Percentiles rank a stretch among this genome's conserved stretches.
phyloP scores from a whole-genome alignment of 176 grass and related monocot species.

The Hordeum marinum region DNA sequence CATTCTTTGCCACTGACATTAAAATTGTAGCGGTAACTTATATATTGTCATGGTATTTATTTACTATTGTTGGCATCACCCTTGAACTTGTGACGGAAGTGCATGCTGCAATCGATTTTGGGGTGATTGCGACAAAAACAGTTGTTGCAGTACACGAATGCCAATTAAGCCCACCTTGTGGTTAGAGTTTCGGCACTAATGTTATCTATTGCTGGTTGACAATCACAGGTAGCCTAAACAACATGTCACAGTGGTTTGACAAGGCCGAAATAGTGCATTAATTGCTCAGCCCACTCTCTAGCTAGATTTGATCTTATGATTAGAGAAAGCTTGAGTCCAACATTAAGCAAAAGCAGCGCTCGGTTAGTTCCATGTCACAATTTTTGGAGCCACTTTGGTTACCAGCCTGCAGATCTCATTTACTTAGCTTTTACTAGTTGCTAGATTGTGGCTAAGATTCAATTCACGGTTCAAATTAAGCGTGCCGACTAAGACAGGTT shows the following conservation, averaged over 20 bases:
- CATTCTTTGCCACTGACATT: too few relatives aligned
- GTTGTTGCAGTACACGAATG: too few relatives aligned
- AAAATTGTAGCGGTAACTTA: too few relatives aligned
- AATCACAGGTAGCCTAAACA: too few relatives aligned
- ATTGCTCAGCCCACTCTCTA: slow-evolving; percentile 7
- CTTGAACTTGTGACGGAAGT: too few relatives aligned
- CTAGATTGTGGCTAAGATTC: neutral
- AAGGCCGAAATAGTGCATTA: neutral
- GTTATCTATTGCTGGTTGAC: too few relatives aligned
- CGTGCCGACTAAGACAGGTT: neutral
- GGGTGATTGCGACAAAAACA: too few relatives aligned
- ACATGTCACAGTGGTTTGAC: neutral
- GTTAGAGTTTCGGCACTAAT: too few relatives aligned
- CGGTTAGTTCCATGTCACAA: neutral
- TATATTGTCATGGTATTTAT: too few relatives aligned
- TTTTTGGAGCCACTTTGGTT: neutral
- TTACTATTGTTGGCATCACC: too few relatives aligned
- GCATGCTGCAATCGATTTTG: too few relatives aligned
- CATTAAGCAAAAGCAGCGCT: neutral
- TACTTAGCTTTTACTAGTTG: neutral
- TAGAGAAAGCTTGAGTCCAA: neutral
- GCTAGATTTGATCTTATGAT: neutral
- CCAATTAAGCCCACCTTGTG: too few relatives aligned
- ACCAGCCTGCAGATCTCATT: neutral
- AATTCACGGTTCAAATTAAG: neutral